Base-by-base conservation (phyloP, 768 basidiomycete genomes). In the Pilatotrama ljubarskyi region DNA sequence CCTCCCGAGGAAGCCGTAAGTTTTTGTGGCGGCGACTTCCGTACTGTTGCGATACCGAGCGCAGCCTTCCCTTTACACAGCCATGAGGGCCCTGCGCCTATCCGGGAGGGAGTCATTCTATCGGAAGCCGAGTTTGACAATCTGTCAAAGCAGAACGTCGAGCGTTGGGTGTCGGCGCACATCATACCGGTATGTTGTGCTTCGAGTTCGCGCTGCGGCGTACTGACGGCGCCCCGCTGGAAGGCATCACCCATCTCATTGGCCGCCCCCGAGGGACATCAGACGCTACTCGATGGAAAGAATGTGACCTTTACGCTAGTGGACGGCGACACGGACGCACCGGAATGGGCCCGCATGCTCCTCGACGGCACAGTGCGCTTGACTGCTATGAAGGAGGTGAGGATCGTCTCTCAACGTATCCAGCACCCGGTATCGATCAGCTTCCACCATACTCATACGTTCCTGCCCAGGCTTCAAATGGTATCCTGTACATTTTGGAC, bases 141-240 rank as follows among this genome's bases (percentile, higher is more conserved):
- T 11, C 69, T 67, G 44, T 83, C 86, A 7, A 85, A 77, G 73
- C 74, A 73, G 64, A 91, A 93, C 65, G 88, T 95, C 13, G 82
- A 87, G 65, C 79, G 78, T 51, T 96, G 93, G 90, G 80, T 95
- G 0, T 84, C 85, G 1, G 87, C 87, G 2, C 94, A 95, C 68
- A 85, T 95, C 59, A 82, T 96, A 53, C 89, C 92, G 5, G 93
- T 94, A 69, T 62, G 80, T 72, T 9, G 26, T n/a, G 11, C 18
- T 22, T 46, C 37, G n/a, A 37, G 25, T 35, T 24, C 40, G 41
- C 18, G n/a, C n/a, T 29, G 29, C 38, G 25, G 18, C 53, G 25
- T 13, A 41, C 36, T 51, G 20, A 51, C 20, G 26, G 51, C 5
- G 47, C 41, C 14, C 44, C 61, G 10, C 10, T 51, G 50, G 5